Evolutionary conservation across 2,329 filamentous ascomycete species (phyloP).

Genomic region (Ophiostoma australiae): DNA sequence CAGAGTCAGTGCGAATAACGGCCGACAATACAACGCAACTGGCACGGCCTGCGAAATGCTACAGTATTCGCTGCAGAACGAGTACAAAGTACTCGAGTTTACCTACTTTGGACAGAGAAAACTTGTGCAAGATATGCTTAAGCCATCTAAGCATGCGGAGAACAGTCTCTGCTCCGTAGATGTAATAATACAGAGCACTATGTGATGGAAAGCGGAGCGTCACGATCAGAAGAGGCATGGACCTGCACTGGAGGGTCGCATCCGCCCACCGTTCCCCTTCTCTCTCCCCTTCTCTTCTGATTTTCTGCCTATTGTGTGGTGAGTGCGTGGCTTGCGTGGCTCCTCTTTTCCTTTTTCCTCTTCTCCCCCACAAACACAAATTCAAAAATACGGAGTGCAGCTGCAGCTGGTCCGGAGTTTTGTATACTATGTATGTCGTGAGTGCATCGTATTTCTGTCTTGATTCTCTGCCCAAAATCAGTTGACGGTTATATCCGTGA

Average conservation of each 20-base stretch:
- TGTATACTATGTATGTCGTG: neutral
- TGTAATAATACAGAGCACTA: neutral
- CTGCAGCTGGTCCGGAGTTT: neutral
- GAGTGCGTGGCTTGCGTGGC: too few relatives aligned
- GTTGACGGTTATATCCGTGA: too few relatives aligned
- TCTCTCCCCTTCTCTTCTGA: neutral
- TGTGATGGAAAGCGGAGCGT: neutral
- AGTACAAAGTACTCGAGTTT: too few relatives aligned
- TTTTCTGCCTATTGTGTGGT: neutral
- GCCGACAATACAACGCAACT: constrained; percentile 1
- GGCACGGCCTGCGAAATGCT: neutral
- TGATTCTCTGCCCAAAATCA: too few relatives aligned
- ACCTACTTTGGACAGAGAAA: too few relatives aligned
- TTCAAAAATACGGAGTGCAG: constrained; percentile 8
- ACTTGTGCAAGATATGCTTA: neutral
- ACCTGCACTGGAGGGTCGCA: neutral
- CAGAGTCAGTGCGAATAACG: constrained; percentile 8
- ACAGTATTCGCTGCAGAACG: neutral
- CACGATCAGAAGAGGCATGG: neutral
- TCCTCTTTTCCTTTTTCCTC: neutral
- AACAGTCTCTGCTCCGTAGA: neutral
- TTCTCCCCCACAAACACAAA: neutral
- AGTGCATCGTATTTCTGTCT: neutral
- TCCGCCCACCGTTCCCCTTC: neutral
- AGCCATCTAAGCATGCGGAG: neutral